Base-by-base conservation (phyloP, 2,329 filamentous ascomycete species). In the Clonostachys rhizophaga region DNA sequence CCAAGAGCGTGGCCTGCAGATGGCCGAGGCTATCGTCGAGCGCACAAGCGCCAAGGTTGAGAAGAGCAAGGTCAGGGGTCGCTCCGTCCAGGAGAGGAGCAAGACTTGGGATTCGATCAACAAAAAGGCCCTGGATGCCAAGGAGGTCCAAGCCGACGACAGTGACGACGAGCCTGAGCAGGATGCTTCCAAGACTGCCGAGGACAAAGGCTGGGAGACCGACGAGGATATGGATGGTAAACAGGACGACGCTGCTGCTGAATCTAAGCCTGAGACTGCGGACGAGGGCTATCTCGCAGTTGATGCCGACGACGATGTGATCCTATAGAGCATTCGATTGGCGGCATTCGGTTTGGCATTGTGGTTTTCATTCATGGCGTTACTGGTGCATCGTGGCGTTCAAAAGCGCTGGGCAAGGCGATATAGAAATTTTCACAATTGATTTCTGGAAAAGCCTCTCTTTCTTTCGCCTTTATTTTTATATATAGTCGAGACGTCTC, bases 91-190 rank as follows among this genome's bases (percentile, higher is more conserved):
- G 54, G 58, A 66, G 40, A 65, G 81, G 50, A 69, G 70, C 17
- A 78, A 78, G 59, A 65, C 66, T 5, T 84, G 81, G 81, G 78
- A 83, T 3, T 74, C 80, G 8, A 68, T 83, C 55, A 84, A 84
- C 60, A 71, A 69, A 55, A 50, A 60, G 50, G 56, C 56, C 18
- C 58, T 54, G 5, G 49, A 46, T 42, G 49, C 30, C 24, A 54
- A 52, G 30, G 47, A 50, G 17, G 46, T 52, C n/a, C 55, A 53
- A 17, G 56, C 45, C 6, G 58, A 58, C n/a, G 57, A 53, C n/a
- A 56, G 57, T 14, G 48, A 45, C n/a, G 46, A 59, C 35, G 10
- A 59, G 48, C 59, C 56, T 51, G 62, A 60, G 55, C 62, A 60
- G 52, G 67, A 68, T n/a, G 24, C 24, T 30, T 30, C 24, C 24